Evolutionary conservation across 2,329 filamentous ascomycete species (phyloP).

Genomic region (Pestalotiopsis sp.): DNA sequence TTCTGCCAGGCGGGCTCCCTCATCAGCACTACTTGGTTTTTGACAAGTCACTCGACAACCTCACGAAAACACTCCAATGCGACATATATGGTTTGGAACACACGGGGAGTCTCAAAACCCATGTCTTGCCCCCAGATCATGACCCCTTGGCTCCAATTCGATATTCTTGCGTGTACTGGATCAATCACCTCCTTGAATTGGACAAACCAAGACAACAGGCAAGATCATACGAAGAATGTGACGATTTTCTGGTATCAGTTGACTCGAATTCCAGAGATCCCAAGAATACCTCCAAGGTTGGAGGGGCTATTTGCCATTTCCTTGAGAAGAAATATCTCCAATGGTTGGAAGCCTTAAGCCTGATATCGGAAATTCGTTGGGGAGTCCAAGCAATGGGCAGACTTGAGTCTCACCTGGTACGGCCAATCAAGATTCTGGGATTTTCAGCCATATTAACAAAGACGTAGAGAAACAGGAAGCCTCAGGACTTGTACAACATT

Average conservation of each 20-base stretch:
- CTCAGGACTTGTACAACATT: conserved; percentile 10
- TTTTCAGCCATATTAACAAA: not conserved
- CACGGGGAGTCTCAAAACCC: conserved; percentile 23
- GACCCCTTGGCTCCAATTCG: conserved; percentile 29
- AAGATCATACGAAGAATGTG: conserved; percentile 19
- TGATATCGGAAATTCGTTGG: conserved; percentile 28
- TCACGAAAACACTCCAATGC: conserved; percentile 32
- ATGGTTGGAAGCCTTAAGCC: conserved; percentile 46
- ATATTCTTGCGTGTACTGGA: conserved; percentile 39
- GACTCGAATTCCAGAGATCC: not conserved
- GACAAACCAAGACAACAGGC: not conserved
- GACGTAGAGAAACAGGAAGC: not conserved
- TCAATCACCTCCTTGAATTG: conserved; percentile 31
- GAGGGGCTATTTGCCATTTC: conserved; percentile 31
- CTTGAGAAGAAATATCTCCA: conserved; percentile 39
- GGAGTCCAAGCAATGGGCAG: conserved; percentile 25
- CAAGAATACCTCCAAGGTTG: not conserved
- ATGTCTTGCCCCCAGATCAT: conserved; percentile 21
- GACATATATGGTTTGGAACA: conserved; percentile 37
- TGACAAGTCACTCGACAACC: conserved; percentile 33
- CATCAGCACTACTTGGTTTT: conserved; percentile 35
- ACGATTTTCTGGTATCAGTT: not conserved
- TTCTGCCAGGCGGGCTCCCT: conserved; percentile 33
- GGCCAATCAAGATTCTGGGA: not conserved
- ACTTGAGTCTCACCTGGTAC: conserved; percentile 19